Evolutionary conservation across 108 stramenopile genomes (phyloP).

Genomic region (Cyclotella baltica): DNA sequence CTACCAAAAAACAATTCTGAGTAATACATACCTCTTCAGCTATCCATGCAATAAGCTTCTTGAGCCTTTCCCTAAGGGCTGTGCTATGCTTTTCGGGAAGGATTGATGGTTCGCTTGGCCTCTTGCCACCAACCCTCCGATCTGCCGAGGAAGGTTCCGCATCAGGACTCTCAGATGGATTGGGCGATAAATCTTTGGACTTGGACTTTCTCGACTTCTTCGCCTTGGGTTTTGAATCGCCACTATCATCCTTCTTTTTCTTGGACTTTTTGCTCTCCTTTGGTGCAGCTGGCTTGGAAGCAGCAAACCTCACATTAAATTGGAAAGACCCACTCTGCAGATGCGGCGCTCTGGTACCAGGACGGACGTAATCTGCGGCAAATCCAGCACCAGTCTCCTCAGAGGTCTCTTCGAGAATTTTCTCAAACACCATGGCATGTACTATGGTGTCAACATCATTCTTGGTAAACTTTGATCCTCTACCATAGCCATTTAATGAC

Average conservation of each 20-base stretch:
- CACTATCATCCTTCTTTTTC: constrained; percentile 36
- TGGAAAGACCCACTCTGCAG: constrained; percentile 52
- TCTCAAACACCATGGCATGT: constrained; percentile 81
- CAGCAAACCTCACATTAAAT: constrained; percentile 78
- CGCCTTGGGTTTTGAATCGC: constrained; percentile 27
- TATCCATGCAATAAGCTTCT: constrained; percentile 76
- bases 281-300: constrained; percentile 22
- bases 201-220: constrained; percentile 43
- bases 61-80: constrained; percentile 62
- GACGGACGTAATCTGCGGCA: constrained; percentile 72
- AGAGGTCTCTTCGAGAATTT: constrained; percentile 66
- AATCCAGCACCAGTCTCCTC: constrained; percentile 63
- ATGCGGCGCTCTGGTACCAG: constrained; percentile 61
- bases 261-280: constrained; percentile 51
- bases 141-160: not conserved
- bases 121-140: constrained; percentile 25
- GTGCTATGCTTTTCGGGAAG: constrained; percentile 66
- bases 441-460: constrained; percentile 71
- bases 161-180: not conserved
- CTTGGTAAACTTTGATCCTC: constrained; percentile 72
- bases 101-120: constrained; percentile 28
- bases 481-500: constrained; percentile 60
- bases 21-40: constrained; percentile 76
- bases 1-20: constrained; percentile 58
- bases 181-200: not conserved